Conservation (phyloP, 495 filamentous ascomycete genomes). For the Penicillium canescens region DNA sequence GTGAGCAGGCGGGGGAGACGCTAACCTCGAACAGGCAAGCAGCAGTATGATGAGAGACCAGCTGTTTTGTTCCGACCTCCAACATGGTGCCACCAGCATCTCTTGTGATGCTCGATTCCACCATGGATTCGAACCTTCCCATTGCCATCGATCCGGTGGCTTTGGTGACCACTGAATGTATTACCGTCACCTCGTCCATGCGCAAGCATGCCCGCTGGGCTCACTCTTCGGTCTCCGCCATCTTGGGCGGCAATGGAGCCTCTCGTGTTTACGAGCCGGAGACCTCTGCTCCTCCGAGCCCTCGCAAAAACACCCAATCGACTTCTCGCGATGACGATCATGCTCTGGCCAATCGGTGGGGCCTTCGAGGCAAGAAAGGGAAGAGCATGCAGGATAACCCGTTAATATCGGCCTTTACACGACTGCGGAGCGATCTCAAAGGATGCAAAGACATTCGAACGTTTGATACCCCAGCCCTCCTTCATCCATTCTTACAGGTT, state of each 20-base stretch:
- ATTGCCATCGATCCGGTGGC: slow-evolving; percentile 94
- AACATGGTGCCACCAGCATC: slow-evolving; percentile 22
- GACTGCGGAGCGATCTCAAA: slow-evolving; percentile 83
- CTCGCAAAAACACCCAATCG: slow-evolving; percentile 30
- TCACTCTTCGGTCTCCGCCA: slow-evolving; percentile 94
- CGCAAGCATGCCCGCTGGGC: slow-evolving; percentile 96
- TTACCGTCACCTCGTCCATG: slow-evolving; percentile 96
- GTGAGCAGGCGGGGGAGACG: slow-evolving; percentile 26
- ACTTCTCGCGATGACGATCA: slow-evolving; percentile 47
- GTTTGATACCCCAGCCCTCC: slow-evolving; percentile 86
- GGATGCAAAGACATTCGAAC: slow-evolving; percentile 89
- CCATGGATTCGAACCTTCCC: slow-evolving; percentile 42
- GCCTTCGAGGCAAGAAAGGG: slow-evolving; percentile 91
- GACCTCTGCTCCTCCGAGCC: slow-evolving; percentile 38
- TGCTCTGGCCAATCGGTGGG: slow-evolving; percentile 71
- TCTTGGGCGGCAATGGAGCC: slow-evolving; percentile 77
- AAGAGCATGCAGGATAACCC: slow-evolving; percentile 99
- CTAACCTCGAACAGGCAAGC: slow-evolving; percentile 27
- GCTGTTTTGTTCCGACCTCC: slow-evolving; percentile 26
- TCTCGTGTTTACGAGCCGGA: slow-evolving; percentile 47
- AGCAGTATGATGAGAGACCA: slow-evolving; percentile 31
- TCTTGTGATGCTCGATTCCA: slow-evolving; percentile 30
- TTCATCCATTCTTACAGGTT: slow-evolving; percentile 96
- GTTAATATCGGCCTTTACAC: slow-evolving; percentile 91
- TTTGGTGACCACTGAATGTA: slow-evolving; percentile 97